Conservation (phyloP, 345 rosid species). For the Linum lewisii region DNA sequence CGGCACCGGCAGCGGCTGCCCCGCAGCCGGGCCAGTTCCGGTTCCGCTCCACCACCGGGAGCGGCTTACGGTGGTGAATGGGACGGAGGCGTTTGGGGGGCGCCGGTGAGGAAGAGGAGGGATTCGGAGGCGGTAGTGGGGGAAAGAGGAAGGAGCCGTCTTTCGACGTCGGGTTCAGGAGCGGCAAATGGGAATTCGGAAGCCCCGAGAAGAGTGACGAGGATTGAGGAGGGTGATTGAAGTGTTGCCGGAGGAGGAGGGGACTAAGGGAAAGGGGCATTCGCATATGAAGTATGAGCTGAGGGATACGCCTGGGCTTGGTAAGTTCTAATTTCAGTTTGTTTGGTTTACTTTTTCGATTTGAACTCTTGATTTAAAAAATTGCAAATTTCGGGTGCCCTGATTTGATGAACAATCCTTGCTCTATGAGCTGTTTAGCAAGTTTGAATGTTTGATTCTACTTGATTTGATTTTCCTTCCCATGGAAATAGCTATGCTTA, state of each 20-base stretch:
- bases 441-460: too few relatives aligned
- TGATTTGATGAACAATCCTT: too few relatives aligned
- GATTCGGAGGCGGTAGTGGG: conserved; percentile 47
- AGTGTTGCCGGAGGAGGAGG: conserved; percentile 63
- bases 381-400: too few relatives aligned
- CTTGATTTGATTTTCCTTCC: too few relatives aligned
- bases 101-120: conserved; percentile 59
- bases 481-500: too few relatives aligned
- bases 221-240: conserved; percentile 53
- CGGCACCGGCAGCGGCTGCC: conserved; percentile 30
- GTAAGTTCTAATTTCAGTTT: conserved; percentile 27
- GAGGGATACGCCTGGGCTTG: conserved; percentile 89
- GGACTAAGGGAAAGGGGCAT: conserved; percentile 45
- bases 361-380: background rate
- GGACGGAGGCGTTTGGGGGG: conserved; percentile 15
- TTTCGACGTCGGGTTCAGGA: conserved; percentile 16
- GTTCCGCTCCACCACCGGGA: conserved; percentile 7
- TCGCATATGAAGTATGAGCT: conserved; percentile 84
- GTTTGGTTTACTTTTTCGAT: too few relatives aligned
- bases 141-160: conserved; percentile 32
- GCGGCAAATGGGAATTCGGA: conserved; percentile 32
- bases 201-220: conserved; percentile 40
- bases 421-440: too few relatives aligned
- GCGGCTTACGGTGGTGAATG: conserved; percentile 16
- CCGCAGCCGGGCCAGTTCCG: conserved; percentile 16